A percentile compares a stretch with the other conserved stretches of the same genome.
Evolutionary conservation across 108 stramenopile genomes (phyloP).

Genomic region (Cyclotella baltica): DNA sequence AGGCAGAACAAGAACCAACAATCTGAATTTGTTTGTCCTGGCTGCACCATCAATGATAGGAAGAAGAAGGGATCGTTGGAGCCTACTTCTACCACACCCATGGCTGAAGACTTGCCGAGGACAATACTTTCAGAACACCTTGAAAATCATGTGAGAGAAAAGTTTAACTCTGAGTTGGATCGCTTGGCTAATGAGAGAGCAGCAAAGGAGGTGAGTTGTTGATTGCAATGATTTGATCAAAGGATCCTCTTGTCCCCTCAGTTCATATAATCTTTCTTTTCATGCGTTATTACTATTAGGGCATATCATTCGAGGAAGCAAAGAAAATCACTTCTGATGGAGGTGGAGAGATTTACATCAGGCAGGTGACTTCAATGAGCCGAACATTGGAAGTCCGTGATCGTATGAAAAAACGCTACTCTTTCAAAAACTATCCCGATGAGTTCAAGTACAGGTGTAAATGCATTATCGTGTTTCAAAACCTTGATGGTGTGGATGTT

Average conservation of each 20-base stretch:
- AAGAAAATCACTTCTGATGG: constrained; percentile 61
- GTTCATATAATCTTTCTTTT: constrained; percentile 9
- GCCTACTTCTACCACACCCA: constrained; percentile 82
- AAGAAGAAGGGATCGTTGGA: constrained; percentile 73
- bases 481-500: constrained; percentile 95
- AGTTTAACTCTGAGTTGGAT: constrained; percentile 61
- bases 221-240: background rate
- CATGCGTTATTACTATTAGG: constrained; percentile 24
- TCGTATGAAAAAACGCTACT: constrained; percentile 89
- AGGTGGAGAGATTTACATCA: constrained; percentile 87
- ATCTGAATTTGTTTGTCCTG: constrained; percentile 89
- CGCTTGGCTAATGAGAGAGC: constrained; percentile 71
- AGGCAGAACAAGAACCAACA: constrained; percentile 93
- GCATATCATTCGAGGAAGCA: constrained; percentile 78
- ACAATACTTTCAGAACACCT: constrained; percentile 89
- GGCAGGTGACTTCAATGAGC: constrained; percentile 93
- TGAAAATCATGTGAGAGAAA: constrained; percentile 81
- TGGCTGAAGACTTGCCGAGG: constrained; percentile 90
- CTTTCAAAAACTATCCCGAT: constrained; percentile 88
- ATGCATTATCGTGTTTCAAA: constrained; percentile 93
- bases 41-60: constrained; percentile 86
- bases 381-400: constrained; percentile 86
- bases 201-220: constrained; percentile 57
- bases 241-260: constrained; percentile 16
- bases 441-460: constrained; percentile 93